phyloP scores from a whole-genome alignment of 176 grass and related monocot species.

The Oryza glumipatula region DNA sequence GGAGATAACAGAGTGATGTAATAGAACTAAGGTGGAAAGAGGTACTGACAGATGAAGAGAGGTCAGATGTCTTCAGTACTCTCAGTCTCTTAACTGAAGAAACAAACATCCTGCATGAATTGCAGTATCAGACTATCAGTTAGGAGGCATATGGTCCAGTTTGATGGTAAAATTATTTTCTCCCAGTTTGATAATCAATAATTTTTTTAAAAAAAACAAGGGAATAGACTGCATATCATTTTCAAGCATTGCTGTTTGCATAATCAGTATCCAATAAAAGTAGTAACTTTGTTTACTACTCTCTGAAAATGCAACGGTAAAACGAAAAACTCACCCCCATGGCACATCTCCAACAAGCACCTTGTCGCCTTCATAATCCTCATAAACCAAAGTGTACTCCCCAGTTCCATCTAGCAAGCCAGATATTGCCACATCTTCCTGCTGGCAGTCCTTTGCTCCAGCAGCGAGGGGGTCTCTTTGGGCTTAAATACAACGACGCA shows the following conservation, averaged over 20 bases:
- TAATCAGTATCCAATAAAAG: background rate
- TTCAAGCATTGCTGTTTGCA: background rate
- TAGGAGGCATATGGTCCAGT: background rate
- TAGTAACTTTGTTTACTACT: background rate
- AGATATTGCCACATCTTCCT: constrained; percentile 45
- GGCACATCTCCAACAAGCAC: constrained; percentile 80
- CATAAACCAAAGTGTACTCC: constrained; percentile 74
- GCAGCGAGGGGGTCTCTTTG: constrained; percentile 41
- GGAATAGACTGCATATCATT: background rate
- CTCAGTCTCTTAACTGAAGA: constrained; percentile 70
- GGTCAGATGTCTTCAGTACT: constrained; percentile 66
- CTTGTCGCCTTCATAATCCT: constrained; percentile 76
- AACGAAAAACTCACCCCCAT: constrained; percentile 55
- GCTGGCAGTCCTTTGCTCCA: background rate
- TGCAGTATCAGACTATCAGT: background rate
- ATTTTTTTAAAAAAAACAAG: background rate
- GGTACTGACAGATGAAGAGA: constrained; percentile 58
- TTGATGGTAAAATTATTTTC: background rate
- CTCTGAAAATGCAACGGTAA: background rate
- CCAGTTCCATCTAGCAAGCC: constrained; percentile 71
- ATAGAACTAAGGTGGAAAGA: background rate
- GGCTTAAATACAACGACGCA: constrained; percentile 44
- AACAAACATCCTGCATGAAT: constrained; percentile 63
- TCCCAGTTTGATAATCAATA: background rate
- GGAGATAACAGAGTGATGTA: background rate